Evolutionary conservation across 768 basidiomycete species (phyloP).

Genomic region (Ephemerocybe angulata): DNA sequence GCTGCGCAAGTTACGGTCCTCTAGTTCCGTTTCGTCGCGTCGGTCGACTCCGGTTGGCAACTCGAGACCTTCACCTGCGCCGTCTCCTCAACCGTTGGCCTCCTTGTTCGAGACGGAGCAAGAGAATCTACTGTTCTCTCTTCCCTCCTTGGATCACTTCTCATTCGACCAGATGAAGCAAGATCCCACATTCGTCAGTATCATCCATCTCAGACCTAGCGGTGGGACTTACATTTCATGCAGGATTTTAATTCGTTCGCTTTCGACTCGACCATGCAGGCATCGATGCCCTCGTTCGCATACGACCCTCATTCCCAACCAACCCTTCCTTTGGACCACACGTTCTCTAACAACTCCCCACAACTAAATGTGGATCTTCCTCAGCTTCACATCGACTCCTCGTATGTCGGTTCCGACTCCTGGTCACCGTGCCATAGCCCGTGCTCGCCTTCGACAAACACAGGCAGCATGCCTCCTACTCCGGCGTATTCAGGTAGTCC

Average conservation of each 20-base stretch:
- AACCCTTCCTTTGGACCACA: constrained; percentile 8
- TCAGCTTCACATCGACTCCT: background rate
- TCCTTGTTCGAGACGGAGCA: background rate
- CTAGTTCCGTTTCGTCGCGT: background rate
- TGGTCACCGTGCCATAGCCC: constrained; percentile 9
- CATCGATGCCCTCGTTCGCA: constrained; percentile 2
- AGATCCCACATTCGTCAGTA: constrained; percentile 5
- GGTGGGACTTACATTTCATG: background rate
- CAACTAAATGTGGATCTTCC: background rate
- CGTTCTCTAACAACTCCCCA: constrained; percentile 5
- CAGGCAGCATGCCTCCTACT: constrained; percentile 10
- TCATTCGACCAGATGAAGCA: background rate
- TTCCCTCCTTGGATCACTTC: constrained; percentile 7
- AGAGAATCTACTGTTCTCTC: background rate
- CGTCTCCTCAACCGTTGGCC: background rate
- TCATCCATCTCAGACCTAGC: background rate
- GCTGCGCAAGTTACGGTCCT: background rate
- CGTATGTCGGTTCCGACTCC: background rate
- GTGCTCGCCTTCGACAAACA: constrained; percentile 6
- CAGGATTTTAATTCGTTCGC: constrained; percentile 11
- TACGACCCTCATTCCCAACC: constrained; percentile 9
- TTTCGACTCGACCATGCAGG: constrained; percentile 1
- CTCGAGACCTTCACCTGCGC: background rate
- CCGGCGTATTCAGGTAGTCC: constrained; percentile 3
- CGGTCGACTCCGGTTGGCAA: background rate